Evolutionary conservation across 495 filamentous ascomycete genomes (phyloP), one percentile per base, ranked within the genome.

Genomic region (Hyphodiscus hymeniophilus): DNA sequence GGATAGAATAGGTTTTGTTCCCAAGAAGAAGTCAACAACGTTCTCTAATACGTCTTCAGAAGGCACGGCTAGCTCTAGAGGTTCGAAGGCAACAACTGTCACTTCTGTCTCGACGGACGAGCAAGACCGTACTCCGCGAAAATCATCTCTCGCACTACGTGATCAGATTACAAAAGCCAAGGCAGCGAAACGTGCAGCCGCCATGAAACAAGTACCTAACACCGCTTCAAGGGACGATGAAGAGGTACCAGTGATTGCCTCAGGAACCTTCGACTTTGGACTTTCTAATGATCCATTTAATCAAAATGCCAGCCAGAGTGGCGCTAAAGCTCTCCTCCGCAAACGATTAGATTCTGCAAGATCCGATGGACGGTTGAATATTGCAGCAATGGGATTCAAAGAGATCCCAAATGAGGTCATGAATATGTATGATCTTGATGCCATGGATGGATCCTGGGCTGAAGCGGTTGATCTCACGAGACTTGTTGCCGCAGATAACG

Each of bases 141-240:
- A 84, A 56, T 85, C 89, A 1, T 96, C 92, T 2, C 74, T 76
- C 30, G 83, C 89, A 2, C 63, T 98, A 36, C 76, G 92, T 15
- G 89, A 96, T 40, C 87, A 85, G 48, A 96, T 98, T 58, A 89
- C 90, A 35, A 92, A 88, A 61, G 92, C 92, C 7, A 95, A 91
- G 61, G 91, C 89, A 10, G 89, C 89, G 30, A 78, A 79, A 40
- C 79, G 82, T 41, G 79, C 79, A 15, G 74, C 76, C 10, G 61
- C 63, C 21, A 63, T 51, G 20, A 67, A 73, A 54, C 23, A 39
- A n/a, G 65, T 56, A 26, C 60, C 63, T n/a, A 53, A 50, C 3
- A 48, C 67, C 33, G 39, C 57, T 31, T 51, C 49, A 16, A 32
- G 60, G 24, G 23, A 59, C 26, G 63, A 69, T 43, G 67, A 68